Evolutionary conservation across 331 rosid species (phyloP), one percentile per base, ranked within the genome.

Genomic region (Rosa hybrid): DNA sequence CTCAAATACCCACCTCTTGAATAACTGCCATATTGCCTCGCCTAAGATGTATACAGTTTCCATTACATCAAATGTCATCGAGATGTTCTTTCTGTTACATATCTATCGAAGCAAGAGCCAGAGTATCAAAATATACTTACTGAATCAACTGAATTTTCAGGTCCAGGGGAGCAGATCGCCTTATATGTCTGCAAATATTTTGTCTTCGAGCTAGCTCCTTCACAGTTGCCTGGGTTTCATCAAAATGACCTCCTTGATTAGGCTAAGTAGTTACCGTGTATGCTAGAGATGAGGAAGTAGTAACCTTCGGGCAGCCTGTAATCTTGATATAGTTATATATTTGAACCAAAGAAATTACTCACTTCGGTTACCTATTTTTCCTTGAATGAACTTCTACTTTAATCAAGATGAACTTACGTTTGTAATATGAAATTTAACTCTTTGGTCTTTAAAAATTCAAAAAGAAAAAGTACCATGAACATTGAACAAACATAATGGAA

Each of bases 161-260:
- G 93, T 90, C 6, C 87, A 89, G 83, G 97, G 94, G 57, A 87
- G 97, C 83, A 74, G 86, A 60, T 90, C 98, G 3, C 97, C 98
- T 46, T 93, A 93, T 82, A 86, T 91, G 86, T 81, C 89, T 46
- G 78, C 86, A 8, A 88, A 90, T 87, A 88, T 84, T 85, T 75
- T 90, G 72, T 78, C 86, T 23, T 45, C 87, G 67, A 87, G 91
- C 88, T 89, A 84, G 82, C 65, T 64, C 48, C 5, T 68, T n/a
- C 3, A 50, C 68, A 70, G 71, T 41, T 67, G 41, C 60, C 71
- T 77, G 42, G 42, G 49, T 75, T 64, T 71, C 14, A 21, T n/a
- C 30, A n/a, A 18, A 49, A 12, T 49, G 46, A 71, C 64, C n/a
- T 77, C 39, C 27, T 10, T 25, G 17, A 48, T 34, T 38, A 21